Conservation (phyloP, 306 rosid species). For the Rosa persica region DNA sequence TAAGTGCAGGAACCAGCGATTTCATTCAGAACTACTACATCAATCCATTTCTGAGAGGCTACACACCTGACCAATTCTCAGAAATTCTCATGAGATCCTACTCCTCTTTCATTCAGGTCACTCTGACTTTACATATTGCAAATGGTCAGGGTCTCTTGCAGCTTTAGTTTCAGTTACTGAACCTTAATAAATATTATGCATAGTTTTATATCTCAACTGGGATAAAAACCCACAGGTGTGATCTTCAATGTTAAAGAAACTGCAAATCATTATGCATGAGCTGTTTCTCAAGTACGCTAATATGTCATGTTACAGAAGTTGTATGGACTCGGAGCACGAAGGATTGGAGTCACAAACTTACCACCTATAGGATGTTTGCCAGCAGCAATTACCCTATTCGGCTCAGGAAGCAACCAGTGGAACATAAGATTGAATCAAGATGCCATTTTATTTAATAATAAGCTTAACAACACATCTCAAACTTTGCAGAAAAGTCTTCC, state of each 20-base stretch:
- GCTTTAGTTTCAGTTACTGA: not conserved
- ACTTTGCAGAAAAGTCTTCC: slow-evolving; percentile 37
- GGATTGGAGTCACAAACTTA: slow-evolving; percentile 50
- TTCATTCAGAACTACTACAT: slow-evolving; percentile 58
- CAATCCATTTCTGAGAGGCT: slow-evolving; percentile 37
- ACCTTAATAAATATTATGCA: too few relatives aligned
- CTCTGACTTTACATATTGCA: not conserved
- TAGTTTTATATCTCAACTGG: too few relatives aligned
- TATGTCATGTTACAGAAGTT: slow-evolving; percentile 46
- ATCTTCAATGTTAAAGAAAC: too few relatives aligned
- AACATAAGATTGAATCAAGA: slow-evolving; percentile 45
- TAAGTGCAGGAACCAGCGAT: slow-evolving; percentile 61
- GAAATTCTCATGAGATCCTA: slow-evolving; percentile 42
- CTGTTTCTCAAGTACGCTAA: slow-evolving; percentile 1
- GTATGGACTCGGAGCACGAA: slow-evolving; percentile 49
- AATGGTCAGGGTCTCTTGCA: not conserved
- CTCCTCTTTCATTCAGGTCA: slow-evolving; percentile 53
- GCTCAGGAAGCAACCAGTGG: slow-evolving; percentile 55
- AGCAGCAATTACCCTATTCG: slow-evolving; percentile 45
- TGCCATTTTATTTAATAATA: slow-evolving; percentile 51
- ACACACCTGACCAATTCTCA: slow-evolving; percentile 49
- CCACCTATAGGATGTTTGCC: slow-evolving; percentile 60
- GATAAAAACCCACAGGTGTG: too few relatives aligned
- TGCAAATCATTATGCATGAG: not conserved
- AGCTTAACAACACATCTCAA: slow-evolving; percentile 45